A percentile compares a stretch with the other conserved stretches of the same genome.
Conservation (phyloP, 2,329 filamentous ascomycete genomes). For the Epichloe glyceriae region DNA sequence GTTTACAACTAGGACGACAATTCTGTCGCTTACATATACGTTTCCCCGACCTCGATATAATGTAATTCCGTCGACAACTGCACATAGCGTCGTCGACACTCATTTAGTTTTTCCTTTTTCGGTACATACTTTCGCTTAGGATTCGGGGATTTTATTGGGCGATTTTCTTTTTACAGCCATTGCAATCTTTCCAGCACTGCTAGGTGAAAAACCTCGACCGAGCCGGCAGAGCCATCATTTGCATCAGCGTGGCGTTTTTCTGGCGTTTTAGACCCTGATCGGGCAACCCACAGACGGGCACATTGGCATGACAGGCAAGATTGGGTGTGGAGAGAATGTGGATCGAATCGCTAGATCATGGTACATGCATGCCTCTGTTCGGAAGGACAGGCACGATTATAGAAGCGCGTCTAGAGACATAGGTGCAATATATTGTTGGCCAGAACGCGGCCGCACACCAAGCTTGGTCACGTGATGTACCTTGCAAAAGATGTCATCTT, state of each 20-base stretch:
- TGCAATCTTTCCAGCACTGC: background rate
- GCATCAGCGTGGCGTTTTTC: conserved; percentile 6
- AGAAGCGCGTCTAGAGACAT: background rate
- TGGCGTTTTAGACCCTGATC: background rate
- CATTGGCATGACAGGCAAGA: background rate
- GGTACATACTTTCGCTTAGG: background rate
- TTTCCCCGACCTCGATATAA: background rate
- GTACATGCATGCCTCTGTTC: too few relatives aligned
- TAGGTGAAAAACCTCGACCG: background rate
- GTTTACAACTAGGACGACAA: background rate
- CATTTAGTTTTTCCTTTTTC: background rate
- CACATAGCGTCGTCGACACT: background rate
- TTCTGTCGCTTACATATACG: background rate
- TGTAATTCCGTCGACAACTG: conserved; percentile 2
- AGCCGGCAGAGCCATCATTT: background rate
- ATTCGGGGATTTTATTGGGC: background rate
- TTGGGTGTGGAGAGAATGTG: background rate
- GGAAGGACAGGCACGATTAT: background rate
- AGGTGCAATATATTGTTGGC: background rate
- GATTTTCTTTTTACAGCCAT: background rate
- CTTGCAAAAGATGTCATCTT: too few relatives aligned
- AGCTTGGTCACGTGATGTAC: too few relatives aligned
- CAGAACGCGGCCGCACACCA: too few relatives aligned
- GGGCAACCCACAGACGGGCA: background rate
- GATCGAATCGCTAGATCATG: conserved; percentile 1